phyloP scores from a whole-genome alignment of 768 basidiomycete genomes.

The Solioccasus polychromus region DNA sequence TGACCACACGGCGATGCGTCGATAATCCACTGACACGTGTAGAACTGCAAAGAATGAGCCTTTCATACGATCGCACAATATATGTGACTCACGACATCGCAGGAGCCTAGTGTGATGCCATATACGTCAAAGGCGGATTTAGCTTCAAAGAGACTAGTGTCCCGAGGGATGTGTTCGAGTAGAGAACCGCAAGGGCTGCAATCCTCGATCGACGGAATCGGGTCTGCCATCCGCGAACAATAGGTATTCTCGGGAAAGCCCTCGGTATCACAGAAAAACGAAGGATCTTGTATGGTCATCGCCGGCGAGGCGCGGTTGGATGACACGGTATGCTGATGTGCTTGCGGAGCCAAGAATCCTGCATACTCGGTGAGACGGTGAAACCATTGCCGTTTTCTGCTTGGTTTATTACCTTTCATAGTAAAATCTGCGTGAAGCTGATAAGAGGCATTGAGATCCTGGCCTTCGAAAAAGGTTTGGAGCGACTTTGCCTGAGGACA shows the following conservation, averaged over 20 bases:
- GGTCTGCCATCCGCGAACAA: not conserved
- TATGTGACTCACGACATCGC: constrained; percentile 3
- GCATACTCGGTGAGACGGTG: not conserved
- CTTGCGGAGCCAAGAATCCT: too few relatives aligned
- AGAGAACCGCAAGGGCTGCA: not conserved
- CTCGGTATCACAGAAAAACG: too few relatives aligned
- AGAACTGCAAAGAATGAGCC: not conserved
- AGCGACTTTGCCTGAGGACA: not conserved
- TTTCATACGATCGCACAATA: not conserved
- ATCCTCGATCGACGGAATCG: not conserved
- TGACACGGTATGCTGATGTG: too few relatives aligned
- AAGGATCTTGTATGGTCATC: too few relatives aligned
- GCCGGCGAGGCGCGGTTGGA: too few relatives aligned
- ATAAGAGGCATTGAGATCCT: not conserved
- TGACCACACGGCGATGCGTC: constrained; percentile 8
- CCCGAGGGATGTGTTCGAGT: not conserved
- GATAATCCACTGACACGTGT: constrained; percentile 9
- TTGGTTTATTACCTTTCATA: too few relatives aligned
- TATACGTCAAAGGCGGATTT: not conserved
- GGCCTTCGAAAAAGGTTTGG: too few relatives aligned
- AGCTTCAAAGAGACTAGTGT: too few relatives aligned
- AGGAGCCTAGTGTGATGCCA: not conserved
- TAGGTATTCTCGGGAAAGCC: too few relatives aligned
- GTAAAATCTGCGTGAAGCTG: too few relatives aligned
- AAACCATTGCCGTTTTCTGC: too few relatives aligned